phyloP scores from a whole-genome alignment of 805 yeast species.

The Candida silvicultrix region DNA sequence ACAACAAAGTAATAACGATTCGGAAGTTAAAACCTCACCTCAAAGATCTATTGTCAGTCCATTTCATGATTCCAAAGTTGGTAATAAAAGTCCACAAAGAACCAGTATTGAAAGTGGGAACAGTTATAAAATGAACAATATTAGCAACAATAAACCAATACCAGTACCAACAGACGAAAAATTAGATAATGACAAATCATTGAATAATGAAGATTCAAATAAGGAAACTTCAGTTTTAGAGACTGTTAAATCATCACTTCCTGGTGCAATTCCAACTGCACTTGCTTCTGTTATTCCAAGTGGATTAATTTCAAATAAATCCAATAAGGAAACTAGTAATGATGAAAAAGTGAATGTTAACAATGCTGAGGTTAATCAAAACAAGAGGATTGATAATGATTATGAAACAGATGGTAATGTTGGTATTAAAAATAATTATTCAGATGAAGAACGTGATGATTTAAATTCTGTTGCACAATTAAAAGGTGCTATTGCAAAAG shows the following conservation, averaged over 20 bases:
- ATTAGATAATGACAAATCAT: not conserved
- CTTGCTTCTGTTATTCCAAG: not conserved
- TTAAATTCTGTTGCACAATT: not conserved
- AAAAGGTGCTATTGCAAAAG: not conserved
- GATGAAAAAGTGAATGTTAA: not conserved
- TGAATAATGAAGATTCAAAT: not conserved
- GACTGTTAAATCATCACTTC: not conserved
- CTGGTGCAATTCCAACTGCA: not conserved
- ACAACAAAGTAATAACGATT: conserved; percentile 14
- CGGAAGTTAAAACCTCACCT: conserved; percentile 9
- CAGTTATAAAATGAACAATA: not conserved
- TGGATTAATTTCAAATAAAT: not conserved
- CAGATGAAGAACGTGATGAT: not conserved
- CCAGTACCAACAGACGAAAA: not conserved
- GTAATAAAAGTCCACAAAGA: conserved; percentile 15
- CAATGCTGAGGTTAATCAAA: no score
- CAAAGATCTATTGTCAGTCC: conserved; percentile 12
- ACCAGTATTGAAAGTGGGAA: conserved; percentile 4
- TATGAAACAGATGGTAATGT: not conserved
- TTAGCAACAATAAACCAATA: not conserved
- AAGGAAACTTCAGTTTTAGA: not conserved
- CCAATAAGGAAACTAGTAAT: not conserved
- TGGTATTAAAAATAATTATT: not conserved
- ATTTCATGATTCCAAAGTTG: conserved; percentile 14
- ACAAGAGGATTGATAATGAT: no score